Evolutionary conservation across 139 green algal species (phyloP).

Genomic region (Cymbomonas tetramitiformis): DNA sequence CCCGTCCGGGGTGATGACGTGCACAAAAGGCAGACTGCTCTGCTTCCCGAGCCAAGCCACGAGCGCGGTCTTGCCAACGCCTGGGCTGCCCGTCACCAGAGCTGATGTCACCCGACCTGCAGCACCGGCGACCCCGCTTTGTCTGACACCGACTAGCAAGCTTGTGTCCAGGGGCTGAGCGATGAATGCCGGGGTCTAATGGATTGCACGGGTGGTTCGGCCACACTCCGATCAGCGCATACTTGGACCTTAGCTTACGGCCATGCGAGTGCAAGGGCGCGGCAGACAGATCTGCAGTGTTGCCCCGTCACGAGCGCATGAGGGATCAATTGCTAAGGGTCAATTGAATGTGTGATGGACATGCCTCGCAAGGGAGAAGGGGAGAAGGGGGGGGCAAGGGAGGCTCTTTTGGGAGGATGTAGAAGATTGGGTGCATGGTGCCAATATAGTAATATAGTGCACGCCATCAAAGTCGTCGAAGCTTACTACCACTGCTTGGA

Average conservation of each 20-base stretch:
- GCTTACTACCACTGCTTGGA: neutral
- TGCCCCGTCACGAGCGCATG: too few species aligned
- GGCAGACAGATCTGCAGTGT: too few species aligned
- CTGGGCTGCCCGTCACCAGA: conserved; percentile 15
- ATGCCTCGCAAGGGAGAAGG: too few species aligned
- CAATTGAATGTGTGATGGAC: too few species aligned
- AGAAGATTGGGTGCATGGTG: too few species aligned
- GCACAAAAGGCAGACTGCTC: conserved; percentile 13
- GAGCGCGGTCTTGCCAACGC: conserved; percentile 23
- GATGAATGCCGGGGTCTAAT: conserved; percentile 69
- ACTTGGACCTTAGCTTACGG: too few species aligned
- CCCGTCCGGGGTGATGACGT: conserved; percentile 14
- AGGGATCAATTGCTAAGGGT: too few species aligned
- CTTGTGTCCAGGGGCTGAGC: conserved; percentile 47
- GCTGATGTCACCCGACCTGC: neutral
- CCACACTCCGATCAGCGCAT: conserved; percentile 46
- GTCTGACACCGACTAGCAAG: conserved; percentile 55
- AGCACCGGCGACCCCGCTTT: conserved; percentile 14
- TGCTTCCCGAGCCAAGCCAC: conserved; percentile 7
- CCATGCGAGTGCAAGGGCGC: too few species aligned
- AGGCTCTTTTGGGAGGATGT: too few species aligned
- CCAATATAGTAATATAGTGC: neutral
- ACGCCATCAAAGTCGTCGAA: neutral
- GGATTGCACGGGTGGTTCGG: conserved; percentile 56
- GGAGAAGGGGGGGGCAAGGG: too few species aligned